Base-by-base conservation (phyloP, 495 filamentous ascomycete genomes). In the Tirmania nivea region DNA sequence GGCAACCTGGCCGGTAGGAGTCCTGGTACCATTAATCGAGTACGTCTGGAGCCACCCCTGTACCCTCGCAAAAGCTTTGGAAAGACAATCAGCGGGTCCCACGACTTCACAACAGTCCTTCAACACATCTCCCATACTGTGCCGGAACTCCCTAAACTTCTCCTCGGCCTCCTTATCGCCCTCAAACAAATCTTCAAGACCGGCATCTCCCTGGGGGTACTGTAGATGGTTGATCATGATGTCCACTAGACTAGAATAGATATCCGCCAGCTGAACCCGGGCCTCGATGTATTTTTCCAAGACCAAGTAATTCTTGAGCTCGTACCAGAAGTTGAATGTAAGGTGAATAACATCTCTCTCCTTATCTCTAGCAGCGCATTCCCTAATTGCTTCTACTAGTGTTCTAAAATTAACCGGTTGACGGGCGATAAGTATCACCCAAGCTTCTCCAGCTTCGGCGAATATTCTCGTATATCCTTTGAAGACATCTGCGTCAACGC, bases 31-130 rank as follows among this genome's bases (percentile, higher is more conserved):
- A 19, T 50, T 54, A 9, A 37, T 34, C 12, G 79, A 87, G 60
- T 92, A 89, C 35, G 77, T 79, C 37, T 76, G 74, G 59, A 90
- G 83, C 90, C 90, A 99, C 10, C 77, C 63, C 67, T 93, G 80
- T 56, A 99, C 87, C 48, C 80, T 69, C 5, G 80, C 70, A 61
- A 86, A 85, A 3, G 90, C 79, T 66, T 96, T 96, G 52, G 75
- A 74, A 48, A 99, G 75, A 57, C 90, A 96, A 50, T 92, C 84
- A 0, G 84, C 77, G 34, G 89, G 81, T 10, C 88, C 88, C 64
- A 99, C 88, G 17, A 99, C 88, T 59, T 93, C 81, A 67, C 90
- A 96, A 52, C 86, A 86, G 63, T 96, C 90, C 69, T 99, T 99
- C 42, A 99, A 76, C 3, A 94, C 90, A 66, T 99, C 90, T 16